Percentiles rank a stretch among this genome's conserved stretches.
These are phyloP conservation scores for Phlegmacium glaucopus DNA, from an alignment of 768 basidiomycete genomes.

Conservation along the genomic window DNA sequence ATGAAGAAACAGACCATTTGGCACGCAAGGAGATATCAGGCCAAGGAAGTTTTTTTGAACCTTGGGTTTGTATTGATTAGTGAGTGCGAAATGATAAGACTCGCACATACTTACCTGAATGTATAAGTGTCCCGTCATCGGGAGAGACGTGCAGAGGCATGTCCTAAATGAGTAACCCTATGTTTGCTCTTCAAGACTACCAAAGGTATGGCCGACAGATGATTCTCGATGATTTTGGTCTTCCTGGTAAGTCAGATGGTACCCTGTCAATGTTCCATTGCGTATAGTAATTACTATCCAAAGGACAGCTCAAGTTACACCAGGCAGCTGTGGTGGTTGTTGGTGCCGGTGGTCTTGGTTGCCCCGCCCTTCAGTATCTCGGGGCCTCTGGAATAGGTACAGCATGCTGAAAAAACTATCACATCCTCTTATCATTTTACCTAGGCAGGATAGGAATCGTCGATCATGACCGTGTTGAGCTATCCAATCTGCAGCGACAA, in stretches of 20 bases:
- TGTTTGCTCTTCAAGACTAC: slow-evolving; percentile 64
- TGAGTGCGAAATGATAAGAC: neutral
- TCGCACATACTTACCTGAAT: slow-evolving; percentile 28
- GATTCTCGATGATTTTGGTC: slow-evolving; percentile 87
- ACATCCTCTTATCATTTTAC: neutral
- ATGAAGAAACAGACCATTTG: slow-evolving; percentile 95
- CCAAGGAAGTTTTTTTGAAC: slow-evolving; percentile 49
- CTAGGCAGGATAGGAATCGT: slow-evolving; percentile 81
- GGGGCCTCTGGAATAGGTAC: slow-evolving; percentile 88
- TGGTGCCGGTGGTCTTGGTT: slow-evolving; percentile 95
- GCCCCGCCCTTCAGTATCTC: slow-evolving; percentile 93
- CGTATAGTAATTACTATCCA: slow-evolving; percentile 4
- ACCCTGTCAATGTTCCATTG: neutral
- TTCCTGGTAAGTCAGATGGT: slow-evolving; percentile 53
- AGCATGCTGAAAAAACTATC: slow-evolving; percentile 16
- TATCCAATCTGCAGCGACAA: slow-evolving; percentile 91
- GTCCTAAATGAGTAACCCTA: neutral
- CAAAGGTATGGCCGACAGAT: slow-evolving; percentile 94
- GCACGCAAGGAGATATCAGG: slow-evolving; percentile 87
- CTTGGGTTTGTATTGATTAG: slow-evolving; percentile 9
- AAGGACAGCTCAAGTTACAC: slow-evolving; percentile 84
- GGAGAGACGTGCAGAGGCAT: slow-evolving; percentile 1
- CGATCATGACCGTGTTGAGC: slow-evolving; percentile 84
- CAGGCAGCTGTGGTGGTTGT: slow-evolving; percentile 78
- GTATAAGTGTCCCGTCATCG: slow-evolving; percentile 25